Base-by-base conservation (phyloP, 768 basidiomycete species). In the Suillus cothurnatus region DNA sequence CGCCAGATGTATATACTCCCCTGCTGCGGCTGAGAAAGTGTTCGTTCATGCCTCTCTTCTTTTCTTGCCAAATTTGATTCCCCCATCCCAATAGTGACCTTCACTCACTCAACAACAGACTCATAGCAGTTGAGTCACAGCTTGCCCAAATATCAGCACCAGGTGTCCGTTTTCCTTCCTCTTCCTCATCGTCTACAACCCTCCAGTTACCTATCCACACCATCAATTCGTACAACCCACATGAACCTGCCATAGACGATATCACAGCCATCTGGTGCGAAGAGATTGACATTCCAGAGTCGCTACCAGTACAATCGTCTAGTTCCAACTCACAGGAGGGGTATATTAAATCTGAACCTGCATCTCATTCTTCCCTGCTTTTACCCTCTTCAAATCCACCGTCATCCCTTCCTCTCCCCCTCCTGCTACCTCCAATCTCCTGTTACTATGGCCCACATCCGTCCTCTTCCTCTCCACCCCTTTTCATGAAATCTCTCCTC, bases 11-110 rank as follows among this genome's bases (percentile, higher is more conserved):
- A 81, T 89, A 6, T 93, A 93, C 74, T 91, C 92, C 0, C 86
- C 90, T 28, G 92, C 90, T 19, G 93, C 93, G 0, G 88, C 91
- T 21, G 93, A 94, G 79, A 94, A 94, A 85, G 88, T 94, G 88
- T 91, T 64, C 61, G 88, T 80, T 26, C 45, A 59, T 68, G 66
- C 68, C 45, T 68, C 8, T 26, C 43, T 41, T 14, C 14, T 6
- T 3, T 36, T 28, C 32, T 21, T 7, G 53, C 38, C 23, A 56
- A 17, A 7, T 55, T 66, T 57, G 36, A 31, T 17, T 61, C 39
- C 39, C 41, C 50, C 1, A 34, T 34, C 58, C 41, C 31, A 56
- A 4, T 70, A 91, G 89, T 52, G 93, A 94, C 75, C 80, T 94
- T 2, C 92, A 94, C 71, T 91, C 91, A 1, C 82, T 94, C 47